These are phyloP conservation scores for Termitomyces titanicus DNA, from an alignment of 768 basidiomycete species.

Conservation along the genomic window DNA sequence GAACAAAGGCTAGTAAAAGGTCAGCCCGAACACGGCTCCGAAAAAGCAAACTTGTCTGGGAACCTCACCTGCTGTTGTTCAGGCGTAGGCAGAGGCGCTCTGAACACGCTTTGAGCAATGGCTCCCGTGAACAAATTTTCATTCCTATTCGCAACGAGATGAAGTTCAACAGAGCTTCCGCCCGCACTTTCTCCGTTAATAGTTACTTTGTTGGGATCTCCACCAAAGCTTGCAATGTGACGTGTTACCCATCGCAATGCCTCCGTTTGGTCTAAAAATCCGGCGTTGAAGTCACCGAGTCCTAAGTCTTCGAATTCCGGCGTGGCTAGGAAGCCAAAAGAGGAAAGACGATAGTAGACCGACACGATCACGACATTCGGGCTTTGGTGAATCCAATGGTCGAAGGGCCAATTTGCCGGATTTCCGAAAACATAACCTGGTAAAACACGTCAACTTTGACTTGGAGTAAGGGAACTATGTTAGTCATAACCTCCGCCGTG, in stretches of 20 bases:
- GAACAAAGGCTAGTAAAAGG: slow-evolving; percentile 42
- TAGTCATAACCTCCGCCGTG: slow-evolving; percentile 41
- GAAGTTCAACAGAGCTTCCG: slow-evolving; percentile 53
- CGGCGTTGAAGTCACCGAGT: slow-evolving; percentile 16
- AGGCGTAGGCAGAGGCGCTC: slow-evolving; percentile 46
- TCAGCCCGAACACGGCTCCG: not conserved
- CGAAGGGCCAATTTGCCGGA: slow-evolving; percentile 63
- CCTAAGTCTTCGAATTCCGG: slow-evolving; percentile 45
- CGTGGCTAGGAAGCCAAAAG: slow-evolving; percentile 58
- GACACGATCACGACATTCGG: slow-evolving; percentile 63
- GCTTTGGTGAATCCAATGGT: slow-evolving; percentile 60
- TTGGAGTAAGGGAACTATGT: not conserved
- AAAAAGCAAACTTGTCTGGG: not conserved
- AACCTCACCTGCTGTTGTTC: slow-evolving; percentile 48
- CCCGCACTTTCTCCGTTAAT: slow-evolving; percentile 64
- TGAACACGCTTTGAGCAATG: slow-evolving; percentile 60
- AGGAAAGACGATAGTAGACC: slow-evolving; percentile 61
- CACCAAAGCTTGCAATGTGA: slow-evolving; percentile 62
- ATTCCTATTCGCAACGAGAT: slow-evolving; percentile 42
- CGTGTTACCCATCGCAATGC: slow-evolving; percentile 63
- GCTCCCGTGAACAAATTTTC: slow-evolving; percentile 46
- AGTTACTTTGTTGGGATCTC: slow-evolving; percentile 53
- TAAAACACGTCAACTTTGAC: not conserved
- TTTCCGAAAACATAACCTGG: slow-evolving; percentile 57
- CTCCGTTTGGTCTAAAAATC: slow-evolving; percentile 49